Percentiles rank a stretch among this genome's conserved stretches.
These are phyloP conservation scores for Claviceps capensis DNA, from an alignment of 2,329 filamentous ascomycete genomes.

Conservation along the genomic window DNA sequence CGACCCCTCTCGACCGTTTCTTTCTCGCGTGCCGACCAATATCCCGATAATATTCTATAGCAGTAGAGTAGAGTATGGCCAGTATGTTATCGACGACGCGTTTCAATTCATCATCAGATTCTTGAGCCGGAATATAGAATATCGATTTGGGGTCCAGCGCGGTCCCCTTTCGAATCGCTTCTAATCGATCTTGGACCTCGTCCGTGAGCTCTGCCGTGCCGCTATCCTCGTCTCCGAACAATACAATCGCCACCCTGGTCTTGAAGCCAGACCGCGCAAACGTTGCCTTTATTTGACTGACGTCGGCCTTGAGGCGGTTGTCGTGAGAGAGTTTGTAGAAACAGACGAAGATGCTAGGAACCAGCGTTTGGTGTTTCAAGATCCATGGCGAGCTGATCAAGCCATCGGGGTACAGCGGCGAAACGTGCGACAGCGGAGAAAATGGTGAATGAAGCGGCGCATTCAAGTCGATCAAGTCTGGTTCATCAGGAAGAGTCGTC, in stretches of 20 bases:
- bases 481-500: conserved; percentile 37
- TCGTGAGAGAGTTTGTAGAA: conserved; percentile 74
- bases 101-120: conserved; percentile 56
- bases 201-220: conserved; percentile 41
- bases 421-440: conserved; percentile 75
- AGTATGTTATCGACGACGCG: conserved; percentile 64
- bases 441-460: conserved; percentile 75
- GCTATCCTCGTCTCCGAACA: conserved; percentile 19
- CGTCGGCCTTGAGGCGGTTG: conserved; percentile 76
- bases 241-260: conserved; percentile 59
- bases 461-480: conserved; percentile 32
- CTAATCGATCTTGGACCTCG: conserved; percentile 53
- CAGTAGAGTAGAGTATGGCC: conserved; percentile 55
- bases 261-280: conserved; percentile 61
- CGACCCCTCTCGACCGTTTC: conserved; percentile 67
- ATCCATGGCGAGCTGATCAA: conserved; percentile 73
- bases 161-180: conserved; percentile 65
- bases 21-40: conserved; percentile 83
- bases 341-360: conserved; percentile 68
- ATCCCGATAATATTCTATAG: conserved; percentile 86
- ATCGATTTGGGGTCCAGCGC: conserved; percentile 73
- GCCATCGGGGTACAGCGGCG: conserved; percentile 78
- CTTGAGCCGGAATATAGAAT: conserved; percentile 68
- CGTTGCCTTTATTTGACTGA: conserved; percentile 60
- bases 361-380: conserved; percentile 71